Percentiles rank a stretch among this genome's conserved stretches.
Conservation (phyloP, 176 grass and related monocot species). For the Tuctoria greenei region DNA sequence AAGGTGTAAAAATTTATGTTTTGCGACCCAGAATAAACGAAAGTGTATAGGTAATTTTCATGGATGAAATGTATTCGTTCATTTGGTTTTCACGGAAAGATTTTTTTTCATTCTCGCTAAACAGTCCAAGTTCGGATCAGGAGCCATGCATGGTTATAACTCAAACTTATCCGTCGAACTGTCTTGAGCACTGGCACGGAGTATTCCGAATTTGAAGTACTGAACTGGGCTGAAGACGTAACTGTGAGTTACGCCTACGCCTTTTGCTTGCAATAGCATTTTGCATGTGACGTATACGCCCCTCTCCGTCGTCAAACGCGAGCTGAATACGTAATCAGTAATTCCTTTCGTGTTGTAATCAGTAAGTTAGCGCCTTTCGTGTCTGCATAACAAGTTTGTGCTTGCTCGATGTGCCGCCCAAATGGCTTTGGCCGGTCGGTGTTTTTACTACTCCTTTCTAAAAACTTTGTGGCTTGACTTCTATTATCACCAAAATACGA, state of each 20-base stretch:
- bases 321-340: too few species aligned
- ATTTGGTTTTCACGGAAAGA: constrained; percentile 5
- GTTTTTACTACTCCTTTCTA: too few species aligned
- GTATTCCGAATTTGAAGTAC: neutral
- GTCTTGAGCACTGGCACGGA: neutral
- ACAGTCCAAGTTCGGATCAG: neutral
- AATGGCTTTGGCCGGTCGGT: too few species aligned
- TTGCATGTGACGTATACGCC: neutral
- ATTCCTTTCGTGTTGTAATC: too few species aligned
- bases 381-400: too few species aligned
- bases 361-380: too few species aligned
- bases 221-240: neutral
- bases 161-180: neutral
- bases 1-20: constrained; percentile 48
- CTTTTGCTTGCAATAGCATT: neutral
- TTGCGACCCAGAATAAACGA: constrained; percentile 13
- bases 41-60: constrained; percentile 22
- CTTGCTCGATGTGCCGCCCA: neutral
- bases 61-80: constrained; percentile 1
- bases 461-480: neutral
- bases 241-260: neutral
- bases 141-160: neutral
- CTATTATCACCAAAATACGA: constrained; percentile 19
- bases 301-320: too few species aligned
- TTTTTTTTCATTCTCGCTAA: neutral